These are phyloP conservation scores for Saturnispora quitensis DNA, from an alignment of 805 yeast genomes.

Conservation along the genomic window DNA sequence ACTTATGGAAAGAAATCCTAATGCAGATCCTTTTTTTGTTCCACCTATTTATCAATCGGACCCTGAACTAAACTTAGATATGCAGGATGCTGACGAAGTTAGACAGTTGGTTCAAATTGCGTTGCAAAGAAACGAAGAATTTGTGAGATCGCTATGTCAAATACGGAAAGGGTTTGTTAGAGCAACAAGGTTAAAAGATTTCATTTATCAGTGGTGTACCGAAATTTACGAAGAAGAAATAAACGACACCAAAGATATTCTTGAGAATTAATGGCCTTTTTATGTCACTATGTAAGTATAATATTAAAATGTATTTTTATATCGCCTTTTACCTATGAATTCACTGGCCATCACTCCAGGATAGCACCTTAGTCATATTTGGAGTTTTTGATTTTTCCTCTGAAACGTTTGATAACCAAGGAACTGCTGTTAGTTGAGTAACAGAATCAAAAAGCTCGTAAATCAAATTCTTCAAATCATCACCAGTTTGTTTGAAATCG, in stretches of 20 bases:
- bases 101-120: slow-evolving; percentile 70
- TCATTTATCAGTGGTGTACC: slow-evolving; percentile 72
- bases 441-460: slow-evolving; percentile 47
- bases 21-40: slow-evolving; percentile 55
- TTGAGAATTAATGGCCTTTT: neutral
- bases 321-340: neutral
- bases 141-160: slow-evolving; percentile 64
- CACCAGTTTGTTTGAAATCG: slow-evolving; percentile 94
- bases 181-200: slow-evolving; percentile 66
- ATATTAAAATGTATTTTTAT: neutral
- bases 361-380: slow-evolving; percentile 11
- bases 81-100: slow-evolving; percentile 56
- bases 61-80: slow-evolving; percentile 34
- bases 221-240: slow-evolving; percentile 60
- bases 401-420: neutral
- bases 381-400: slow-evolving; percentile 1
- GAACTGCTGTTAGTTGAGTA: slow-evolving; percentile 9
- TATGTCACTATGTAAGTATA: neutral
- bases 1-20: slow-evolving; percentile 10
- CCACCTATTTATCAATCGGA: slow-evolving; percentile 43
- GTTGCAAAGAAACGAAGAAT: slow-evolving; percentile 79
- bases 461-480: slow-evolving; percentile 55
- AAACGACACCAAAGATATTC: neutral
- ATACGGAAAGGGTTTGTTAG: slow-evolving; percentile 69
- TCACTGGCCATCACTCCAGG: slow-evolving; percentile 2